phyloP scores from a whole-genome alignment of 106 monocot genomes.

The Platanthera guangdongensis region DNA sequence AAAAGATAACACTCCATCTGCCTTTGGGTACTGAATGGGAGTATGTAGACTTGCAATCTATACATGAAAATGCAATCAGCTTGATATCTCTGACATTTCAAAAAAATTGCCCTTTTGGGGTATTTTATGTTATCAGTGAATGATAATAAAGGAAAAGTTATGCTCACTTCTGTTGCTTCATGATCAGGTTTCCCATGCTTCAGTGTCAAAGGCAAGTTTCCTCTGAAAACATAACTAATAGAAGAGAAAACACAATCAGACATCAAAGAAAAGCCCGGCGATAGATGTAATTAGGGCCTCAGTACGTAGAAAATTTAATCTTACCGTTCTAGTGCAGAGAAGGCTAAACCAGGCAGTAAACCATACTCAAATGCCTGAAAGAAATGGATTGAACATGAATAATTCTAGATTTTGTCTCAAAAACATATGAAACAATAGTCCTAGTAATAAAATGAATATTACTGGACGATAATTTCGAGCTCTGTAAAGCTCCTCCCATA shows the following conservation, averaged over 20 bases:
- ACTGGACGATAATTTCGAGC: constrained; percentile 93
- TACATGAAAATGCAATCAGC: constrained; percentile 4
- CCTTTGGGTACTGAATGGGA: constrained; percentile 74
- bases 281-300: background rate
- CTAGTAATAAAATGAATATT: constrained; percentile 4
- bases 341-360: constrained; percentile 74
- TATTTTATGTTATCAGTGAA: background rate
- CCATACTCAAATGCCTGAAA: constrained; percentile 92
- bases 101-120: background rate
- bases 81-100: background rate
- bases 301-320: constrained; percentile 2
- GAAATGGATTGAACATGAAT: background rate
- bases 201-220: constrained; percentile 62
- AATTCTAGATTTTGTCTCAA: background rate
- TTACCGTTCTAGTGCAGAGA: constrained; percentile 90
- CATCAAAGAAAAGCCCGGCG: background rate
- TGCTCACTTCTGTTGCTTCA: constrained; percentile 82
- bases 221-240: constrained; percentile 55
- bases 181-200: constrained; percentile 95
- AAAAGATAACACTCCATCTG: constrained; percentile 82
- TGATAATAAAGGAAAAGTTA: background rate
- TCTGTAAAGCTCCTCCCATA: constrained; percentile 85
- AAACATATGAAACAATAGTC: background rate
- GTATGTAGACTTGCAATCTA: constrained; percentile 59
- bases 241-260: constrained; percentile 5